Base-by-base conservation (phyloP, 2,329 filamentous ascomycete species). In the Akanthomyces muscarius region DNA sequence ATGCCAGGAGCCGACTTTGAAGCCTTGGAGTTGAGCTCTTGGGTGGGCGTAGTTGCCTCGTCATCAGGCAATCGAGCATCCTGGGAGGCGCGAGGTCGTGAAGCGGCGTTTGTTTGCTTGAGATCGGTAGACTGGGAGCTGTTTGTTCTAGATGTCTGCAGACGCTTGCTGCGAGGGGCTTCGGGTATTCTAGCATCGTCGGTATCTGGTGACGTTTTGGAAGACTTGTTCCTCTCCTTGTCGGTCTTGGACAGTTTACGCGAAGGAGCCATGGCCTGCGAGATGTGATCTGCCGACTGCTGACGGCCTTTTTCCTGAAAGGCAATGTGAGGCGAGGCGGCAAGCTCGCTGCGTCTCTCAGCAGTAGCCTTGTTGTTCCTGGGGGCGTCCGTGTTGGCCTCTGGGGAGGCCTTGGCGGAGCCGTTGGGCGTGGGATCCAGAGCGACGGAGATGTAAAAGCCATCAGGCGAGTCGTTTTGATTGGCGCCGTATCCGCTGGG, bases 271-370 rank as follows among this genome's bases (percentile, higher is more conserved):
- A 80, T 87, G 28, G 80, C 76, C 53, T 83, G 79, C 1, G 81
- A 78, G 44, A 82, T 83, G 36, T 85, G 77, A 13, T 88, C 85
- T 3, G 86, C 85, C 0, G 87, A 87, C 21, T 70, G 38, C 53
- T 75, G 72, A 2, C 90, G 85, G 2, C 86, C 86, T 75, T 93
- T 95, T 70, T 96, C 91, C 73, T 96, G 92, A 72, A 92, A 96
- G 25, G 92, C 90, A 69, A 96, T 96, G 71, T 97, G 92, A n/a
- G 92, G 91, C 18, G 87, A 84, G 64, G 78, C 73, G 62, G 80
- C 78, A 1, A 82, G 83, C 50, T 83, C 82, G 18, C 70, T 71
- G 54, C 79, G 80, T 68, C 76, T 81, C 58, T 84, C 80, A 3
- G 74, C 67, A 18, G 76, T 67, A 2, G 75, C 71, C 71, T 80